Evolutionary conservation across 108 stramenopile species (phyloP).

Genomic region (Nitzschia inconspicua): DNA sequence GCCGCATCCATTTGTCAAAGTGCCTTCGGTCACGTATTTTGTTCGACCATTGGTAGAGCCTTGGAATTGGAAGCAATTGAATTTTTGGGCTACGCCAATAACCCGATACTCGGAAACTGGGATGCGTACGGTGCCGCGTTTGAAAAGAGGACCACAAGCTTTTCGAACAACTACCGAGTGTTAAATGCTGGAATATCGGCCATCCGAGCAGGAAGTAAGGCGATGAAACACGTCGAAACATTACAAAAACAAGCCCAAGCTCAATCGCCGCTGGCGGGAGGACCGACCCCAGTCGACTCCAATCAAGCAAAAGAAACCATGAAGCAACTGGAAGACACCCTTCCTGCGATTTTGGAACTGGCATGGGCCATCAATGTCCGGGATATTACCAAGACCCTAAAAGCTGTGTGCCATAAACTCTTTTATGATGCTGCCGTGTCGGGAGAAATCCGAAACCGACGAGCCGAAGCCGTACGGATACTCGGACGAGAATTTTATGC

Average conservation of each 20-base stretch:
- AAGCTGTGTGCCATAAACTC: slow-evolving; percentile 69
- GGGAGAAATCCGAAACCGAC: slow-evolving; percentile 40
- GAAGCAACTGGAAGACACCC: slow-evolving; percentile 76
- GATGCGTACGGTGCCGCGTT: slow-evolving; percentile 64
- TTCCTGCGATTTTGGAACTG: slow-evolving; percentile 78
- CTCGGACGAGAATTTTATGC: slow-evolving; percentile 67
- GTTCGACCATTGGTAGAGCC: slow-evolving; percentile 73
- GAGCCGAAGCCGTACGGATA: slow-evolving; percentile 71
- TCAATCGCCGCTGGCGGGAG: slow-evolving; percentile 15
- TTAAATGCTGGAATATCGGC: slow-evolving; percentile 70
- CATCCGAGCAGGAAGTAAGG: slow-evolving; percentile 64
- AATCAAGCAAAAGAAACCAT: slow-evolving; percentile 62
- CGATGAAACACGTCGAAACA: slow-evolving; percentile 72
- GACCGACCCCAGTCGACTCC: slow-evolving; percentile 28
- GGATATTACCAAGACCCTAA: slow-evolving; percentile 76
- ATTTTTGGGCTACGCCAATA: slow-evolving; percentile 71
- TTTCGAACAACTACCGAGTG: slow-evolving; percentile 58
- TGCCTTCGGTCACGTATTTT: slow-evolving; percentile 74
- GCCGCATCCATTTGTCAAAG: slow-evolving; percentile 68
- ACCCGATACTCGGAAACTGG: slow-evolving; percentile 47
- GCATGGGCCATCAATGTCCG: slow-evolving; percentile 86
- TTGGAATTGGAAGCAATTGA: slow-evolving; percentile 77
- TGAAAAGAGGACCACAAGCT: slow-evolving; percentile 43
- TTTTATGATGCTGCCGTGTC: slow-evolving; percentile 67
- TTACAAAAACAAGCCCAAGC: slow-evolving; percentile 49